Evolutionary conservation across 208 protist species (phyloP).

Genomic region (Leishmania major): DNA sequence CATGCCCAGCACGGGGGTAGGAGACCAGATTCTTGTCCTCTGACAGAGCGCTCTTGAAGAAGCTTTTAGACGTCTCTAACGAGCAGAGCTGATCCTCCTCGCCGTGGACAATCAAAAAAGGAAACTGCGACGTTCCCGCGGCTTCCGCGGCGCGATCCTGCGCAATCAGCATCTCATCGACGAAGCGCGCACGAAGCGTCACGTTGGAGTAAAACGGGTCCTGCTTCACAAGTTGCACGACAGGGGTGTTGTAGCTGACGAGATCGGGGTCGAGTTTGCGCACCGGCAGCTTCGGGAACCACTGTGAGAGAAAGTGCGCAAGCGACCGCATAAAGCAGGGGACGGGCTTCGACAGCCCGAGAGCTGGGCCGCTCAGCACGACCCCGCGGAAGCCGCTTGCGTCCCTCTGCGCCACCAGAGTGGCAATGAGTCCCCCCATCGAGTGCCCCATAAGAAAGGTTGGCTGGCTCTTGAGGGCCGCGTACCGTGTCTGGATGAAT

Average conservation of each 20-base stretch:
- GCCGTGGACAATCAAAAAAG: slow-evolving; percentile 73
- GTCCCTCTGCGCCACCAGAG: slow-evolving; percentile 51
- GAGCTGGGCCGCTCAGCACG: slow-evolving; percentile 67
- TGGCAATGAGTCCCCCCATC: slow-evolving; percentile 77
- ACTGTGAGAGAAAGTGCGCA: slow-evolving; percentile 29
- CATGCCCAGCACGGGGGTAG: slow-evolving; percentile 53
- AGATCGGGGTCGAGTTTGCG: slow-evolving; percentile 26
- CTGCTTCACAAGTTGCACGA: slow-evolving; percentile 60
- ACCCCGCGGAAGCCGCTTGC: slow-evolving; percentile 35
- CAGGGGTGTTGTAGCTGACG: slow-evolving; percentile 49
- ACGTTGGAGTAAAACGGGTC: slow-evolving; percentile 56
- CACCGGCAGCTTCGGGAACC: slow-evolving; percentile 53
- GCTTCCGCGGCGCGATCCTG: slow-evolving; percentile 39
- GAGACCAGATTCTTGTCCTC: slow-evolving; percentile 52
- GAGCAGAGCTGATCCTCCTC: slow-evolving; percentile 52
- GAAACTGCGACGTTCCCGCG: slow-evolving; percentile 35
- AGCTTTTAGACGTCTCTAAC: slow-evolving; percentile 36
- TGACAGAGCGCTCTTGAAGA: slow-evolving; percentile 43
- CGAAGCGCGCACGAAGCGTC: slow-evolving; percentile 51
- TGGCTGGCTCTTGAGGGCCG: slow-evolving; percentile 39
- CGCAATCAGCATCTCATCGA: slow-evolving; percentile 45
- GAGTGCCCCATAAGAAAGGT: slow-evolving; percentile 78
- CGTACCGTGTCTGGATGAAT: slow-evolving; percentile 37
- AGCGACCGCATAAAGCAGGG: slow-evolving; percentile 25
- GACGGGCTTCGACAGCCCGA: slow-evolving; percentile 20